Evolutionary conservation across 306 rosid genomes (phyloP).

Genomic region (Chamaecrista fasciculata): DNA sequence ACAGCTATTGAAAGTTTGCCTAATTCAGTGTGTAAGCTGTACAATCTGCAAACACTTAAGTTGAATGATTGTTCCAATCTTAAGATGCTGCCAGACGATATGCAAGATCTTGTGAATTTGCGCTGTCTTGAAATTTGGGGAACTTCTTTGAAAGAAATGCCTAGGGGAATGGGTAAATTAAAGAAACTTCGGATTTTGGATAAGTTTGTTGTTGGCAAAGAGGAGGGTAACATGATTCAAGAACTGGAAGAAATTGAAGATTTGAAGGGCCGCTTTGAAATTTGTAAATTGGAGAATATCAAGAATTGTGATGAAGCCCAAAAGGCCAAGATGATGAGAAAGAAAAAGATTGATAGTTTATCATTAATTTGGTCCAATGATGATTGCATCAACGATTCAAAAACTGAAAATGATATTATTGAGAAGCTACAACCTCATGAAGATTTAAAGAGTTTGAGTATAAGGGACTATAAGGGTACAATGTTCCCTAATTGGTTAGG

Average conservation of each 20-base stretch:
- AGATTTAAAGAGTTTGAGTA: not conserved
- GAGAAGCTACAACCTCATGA: not conserved
- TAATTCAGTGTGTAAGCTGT: not conserved
- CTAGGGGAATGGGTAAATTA: not conserved
- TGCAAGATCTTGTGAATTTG: slow-evolving; percentile 13
- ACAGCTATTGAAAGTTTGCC: not conserved
- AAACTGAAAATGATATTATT: not conserved
- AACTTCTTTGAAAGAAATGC: not conserved
- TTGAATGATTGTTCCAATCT: rapidly evolving
- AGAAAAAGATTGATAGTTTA: not conserved
- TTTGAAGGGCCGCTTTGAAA: not conserved
- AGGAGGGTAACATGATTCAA: not conserved
- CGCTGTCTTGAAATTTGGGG: not conserved
- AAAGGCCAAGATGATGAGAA: not conserved
- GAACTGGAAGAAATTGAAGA: not conserved
- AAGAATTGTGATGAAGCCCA: not conserved
- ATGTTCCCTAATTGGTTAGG: slow-evolving; percentile 4
- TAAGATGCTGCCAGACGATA: not conserved
- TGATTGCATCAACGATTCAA: not conserved
- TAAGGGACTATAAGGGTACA: not conserved
- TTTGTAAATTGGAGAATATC: not conserved
- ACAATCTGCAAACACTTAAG: slow-evolving; percentile 9
- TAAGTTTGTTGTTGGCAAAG: not conserved
- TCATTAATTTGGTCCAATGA: not conserved
- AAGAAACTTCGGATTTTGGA: not conserved